Base-by-base conservation (phyloP, 257 asterid genomes). In the Thymus quinquecostatus region DNA sequence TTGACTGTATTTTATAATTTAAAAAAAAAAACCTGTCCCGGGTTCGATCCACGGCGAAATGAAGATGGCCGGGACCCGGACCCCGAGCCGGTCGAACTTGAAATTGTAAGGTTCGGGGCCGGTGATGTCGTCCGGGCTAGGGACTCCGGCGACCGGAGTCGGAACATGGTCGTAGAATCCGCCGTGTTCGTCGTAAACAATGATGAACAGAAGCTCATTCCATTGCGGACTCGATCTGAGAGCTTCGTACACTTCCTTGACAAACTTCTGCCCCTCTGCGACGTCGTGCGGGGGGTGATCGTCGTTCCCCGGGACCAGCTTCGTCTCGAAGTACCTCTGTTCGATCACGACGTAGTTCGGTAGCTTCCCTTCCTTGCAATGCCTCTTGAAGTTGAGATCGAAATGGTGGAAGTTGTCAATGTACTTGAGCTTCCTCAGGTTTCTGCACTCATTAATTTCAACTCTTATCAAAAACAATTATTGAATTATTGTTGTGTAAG, bases 251-350 rank as follows among this genome's bases (percentile, higher is more conserved):
- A 89, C 82, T 64, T 85, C 82, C 70, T 87, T 89, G 27, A 87
- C 77, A 47, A 85, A 80, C 29, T 78, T 84, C 69, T 89, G 96
- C 8, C 96, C 96, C 50, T 89, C 84, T 3, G 82, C 75, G 4
- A 87, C 82, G 43, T 89, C 96, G 55, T 89, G 96, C 10, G 96
- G 84, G 6, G 96, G 96, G 73, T 89, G 96, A 68, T 89, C 96
- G 28, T 89, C 96, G 72, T 87, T 89, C 0, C 90, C 96, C 6
- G 86, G 84, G 13, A 84, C 13, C 2, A 82, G 34, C 75, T 84
- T 84, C 1, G 87, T 77, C 55, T 77, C 96, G 69, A 85, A 84
- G 28, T 85, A 89, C 75, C 90, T 78, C 38, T 84, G 96, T 61
- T 89, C 96, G 21, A 89, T 68, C 5, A 87, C 96, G 1, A 82